These are phyloP conservation scores for Aureobasidium leucospermi DNA, from an alignment of 2,329 filamentous ascomycete species.

Conservation along the genomic window DNA sequence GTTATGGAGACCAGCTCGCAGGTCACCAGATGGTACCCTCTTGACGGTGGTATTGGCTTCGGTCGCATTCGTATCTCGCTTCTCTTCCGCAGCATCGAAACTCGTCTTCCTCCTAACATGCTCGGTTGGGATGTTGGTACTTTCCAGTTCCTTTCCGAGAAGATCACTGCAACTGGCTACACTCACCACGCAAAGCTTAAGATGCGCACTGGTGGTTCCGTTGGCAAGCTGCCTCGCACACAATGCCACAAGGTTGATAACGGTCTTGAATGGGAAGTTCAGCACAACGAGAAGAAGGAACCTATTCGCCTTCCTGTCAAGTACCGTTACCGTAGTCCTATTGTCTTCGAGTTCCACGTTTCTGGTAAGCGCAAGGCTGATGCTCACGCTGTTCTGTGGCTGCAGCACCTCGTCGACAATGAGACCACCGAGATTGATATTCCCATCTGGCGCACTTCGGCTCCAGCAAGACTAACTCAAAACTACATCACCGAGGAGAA, in stretches of 20 bases:
- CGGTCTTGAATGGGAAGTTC: conserved; percentile 53
- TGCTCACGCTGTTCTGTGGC: conserved; percentile 76
- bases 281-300: conserved; percentile 38
- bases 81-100: conserved; percentile 83
- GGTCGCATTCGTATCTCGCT: conserved; percentile 83
- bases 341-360: conserved; percentile 79
- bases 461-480: conserved; percentile 69
- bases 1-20: conserved; percentile 84
- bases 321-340: conserved; percentile 79
- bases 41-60: conserved; percentile 86
- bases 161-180: conserved; percentile 59
- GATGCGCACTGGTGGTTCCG: conserved; percentile 77
- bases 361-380: conserved; percentile 62
- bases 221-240: conserved; percentile 59
- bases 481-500: conserved; percentile 87
- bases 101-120: conserved; percentile 73
- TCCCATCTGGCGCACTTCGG: conserved; percentile 83
- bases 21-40: conserved; percentile 86
- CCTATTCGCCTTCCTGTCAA: conserved; percentile 76
- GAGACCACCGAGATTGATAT: conserved; percentile 71
- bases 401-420: conserved; percentile 76
- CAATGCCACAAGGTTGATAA: conserved; percentile 54
- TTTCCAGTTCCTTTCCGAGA: conserved; percentile 74
- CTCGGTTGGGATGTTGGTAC: conserved; percentile 94
- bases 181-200: conserved; percentile 59